Conservation (phyloP, 352 stramenopile genomes). For the Globisporangium paddicum region DNA sequence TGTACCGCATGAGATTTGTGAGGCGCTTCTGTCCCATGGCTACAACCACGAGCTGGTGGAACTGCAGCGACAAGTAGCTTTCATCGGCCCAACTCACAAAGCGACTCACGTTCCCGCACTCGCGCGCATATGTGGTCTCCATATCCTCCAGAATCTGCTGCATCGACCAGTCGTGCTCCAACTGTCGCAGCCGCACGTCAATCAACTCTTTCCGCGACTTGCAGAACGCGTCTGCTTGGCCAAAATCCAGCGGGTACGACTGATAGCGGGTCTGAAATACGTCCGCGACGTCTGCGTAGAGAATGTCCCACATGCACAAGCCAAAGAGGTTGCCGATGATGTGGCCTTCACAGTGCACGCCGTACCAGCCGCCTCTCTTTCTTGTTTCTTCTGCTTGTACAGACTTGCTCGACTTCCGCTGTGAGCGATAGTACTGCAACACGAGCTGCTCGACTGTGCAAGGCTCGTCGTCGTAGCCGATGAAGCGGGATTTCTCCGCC, state of each 20-base stretch:
- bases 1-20: slow-evolving; percentile 47
- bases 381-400: background rate
- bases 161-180: slow-evolving; percentile 36
- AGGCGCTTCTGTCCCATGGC: slow-evolving; percentile 40
- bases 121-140: slow-evolving; percentile 25
- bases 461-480: slow-evolving; percentile 83
- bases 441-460: slow-evolving; percentile 85
- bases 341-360: slow-evolving; percentile 79
- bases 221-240: slow-evolving; percentile 54
- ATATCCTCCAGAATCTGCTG: slow-evolving; percentile 39
- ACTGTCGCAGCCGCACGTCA: slow-evolving; percentile 33
- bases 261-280: slow-evolving; percentile 89
- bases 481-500: slow-evolving; percentile 80
- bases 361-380: slow-evolving; percentile 63
- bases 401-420: slow-evolving; percentile 17
- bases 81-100: slow-evolving; percentile 58
- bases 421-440: slow-evolving; percentile 61
- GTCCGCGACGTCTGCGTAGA: slow-evolving; percentile 73
- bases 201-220: slow-evolving; percentile 33
- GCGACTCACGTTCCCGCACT: slow-evolving; percentile 51
- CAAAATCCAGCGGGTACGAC: slow-evolving; percentile 63
- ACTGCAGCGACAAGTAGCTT: slow-evolving; percentile 27
- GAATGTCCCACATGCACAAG: slow-evolving; percentile 85
- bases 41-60: slow-evolving; percentile 46
- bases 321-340: slow-evolving; percentile 75